These are phyloP conservation scores for Fusarium musae DNA, from an alignment of 2,329 filamentous ascomycete genomes.

Conservation along the genomic window DNA sequence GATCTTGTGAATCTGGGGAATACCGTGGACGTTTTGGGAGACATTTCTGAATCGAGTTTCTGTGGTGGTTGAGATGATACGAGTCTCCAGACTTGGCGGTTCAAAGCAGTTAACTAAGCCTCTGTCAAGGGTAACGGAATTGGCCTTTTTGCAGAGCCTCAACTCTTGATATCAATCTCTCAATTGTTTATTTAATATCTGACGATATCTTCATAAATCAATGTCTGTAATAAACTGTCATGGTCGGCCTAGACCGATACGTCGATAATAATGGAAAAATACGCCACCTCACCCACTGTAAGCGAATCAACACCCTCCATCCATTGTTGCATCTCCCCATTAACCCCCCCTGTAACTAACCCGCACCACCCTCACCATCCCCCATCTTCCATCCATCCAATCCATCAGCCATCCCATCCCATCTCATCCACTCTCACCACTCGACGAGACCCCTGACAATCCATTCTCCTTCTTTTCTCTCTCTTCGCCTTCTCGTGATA, in stretches of 20 bases:
- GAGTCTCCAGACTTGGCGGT: not conserved
- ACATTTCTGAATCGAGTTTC: not conserved
- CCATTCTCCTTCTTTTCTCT: not conserved
- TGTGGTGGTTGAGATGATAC: not conserved
- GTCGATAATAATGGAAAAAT: not conserved
- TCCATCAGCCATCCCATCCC: not conserved
- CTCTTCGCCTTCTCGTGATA: constrained; percentile 26
- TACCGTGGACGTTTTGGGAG: not conserved
- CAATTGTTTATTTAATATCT: not conserved
- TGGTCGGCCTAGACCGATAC: not conserved
- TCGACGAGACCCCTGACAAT: constrained; percentile 16
- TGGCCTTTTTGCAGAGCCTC: not conserved
- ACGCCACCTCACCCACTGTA: constrained; percentile 22
- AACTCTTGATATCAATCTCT: not conserved
- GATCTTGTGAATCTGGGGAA: constrained; percentile 8
- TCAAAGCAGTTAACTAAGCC: not conserved
- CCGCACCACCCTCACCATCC: constrained; percentile 22
- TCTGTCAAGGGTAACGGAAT: not conserved
- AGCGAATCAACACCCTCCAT: constrained; percentile 17
- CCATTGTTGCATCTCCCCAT: constrained; percentile 19
- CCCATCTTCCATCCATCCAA: constrained; percentile 4
- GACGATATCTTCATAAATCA: not conserved
- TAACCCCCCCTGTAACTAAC: constrained; percentile 17
- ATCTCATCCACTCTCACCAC: constrained; percentile 6
- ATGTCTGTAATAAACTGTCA: not conserved